These are phyloP conservation scores for Xylaria sp. DNA, from an alignment of 2,329 filamentous ascomycete species.

Conservation along the genomic window DNA sequence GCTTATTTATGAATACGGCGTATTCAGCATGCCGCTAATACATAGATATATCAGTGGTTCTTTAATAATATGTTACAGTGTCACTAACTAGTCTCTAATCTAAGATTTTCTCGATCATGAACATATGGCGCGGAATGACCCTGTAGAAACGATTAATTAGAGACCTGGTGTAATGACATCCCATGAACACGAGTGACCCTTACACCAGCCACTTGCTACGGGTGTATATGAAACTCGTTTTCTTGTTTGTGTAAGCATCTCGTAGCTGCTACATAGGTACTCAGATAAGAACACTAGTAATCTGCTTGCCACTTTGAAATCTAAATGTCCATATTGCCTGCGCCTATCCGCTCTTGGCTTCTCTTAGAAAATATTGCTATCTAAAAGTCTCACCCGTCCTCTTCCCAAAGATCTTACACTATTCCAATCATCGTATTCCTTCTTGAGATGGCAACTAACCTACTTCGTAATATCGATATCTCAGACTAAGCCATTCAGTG, in stretches of 20 bases:
- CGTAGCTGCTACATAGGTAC: too few species aligned
- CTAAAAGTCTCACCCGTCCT: not conserved
- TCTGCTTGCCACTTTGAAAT: not conserved
- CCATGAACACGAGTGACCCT: too few species aligned
- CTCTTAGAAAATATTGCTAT: slow-evolving; percentile 2
- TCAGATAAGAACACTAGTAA: not conserved
- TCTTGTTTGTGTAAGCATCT: not conserved
- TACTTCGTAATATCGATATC: not conserved
- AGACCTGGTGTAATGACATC: too few species aligned
- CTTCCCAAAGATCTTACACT: not conserved
- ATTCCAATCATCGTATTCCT: not conserved
- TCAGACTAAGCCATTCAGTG: not conserved
- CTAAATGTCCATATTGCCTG: not conserved
- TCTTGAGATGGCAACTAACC: not conserved
- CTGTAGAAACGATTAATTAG: too few species aligned
- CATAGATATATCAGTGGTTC: too few species aligned
- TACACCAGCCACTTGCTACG: too few species aligned
- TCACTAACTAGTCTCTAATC: not conserved
- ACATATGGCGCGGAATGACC: too few species aligned
- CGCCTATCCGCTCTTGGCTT: not conserved
- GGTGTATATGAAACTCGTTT: not conserved
- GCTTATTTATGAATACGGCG: slow-evolving; percentile 13
- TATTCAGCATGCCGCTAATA: not conserved
- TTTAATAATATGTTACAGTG: not conserved
- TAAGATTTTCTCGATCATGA: too few species aligned